phyloP scores from a whole-genome alignment of 495 filamentous ascomycete species.

The Immersiella caudata region DNA sequence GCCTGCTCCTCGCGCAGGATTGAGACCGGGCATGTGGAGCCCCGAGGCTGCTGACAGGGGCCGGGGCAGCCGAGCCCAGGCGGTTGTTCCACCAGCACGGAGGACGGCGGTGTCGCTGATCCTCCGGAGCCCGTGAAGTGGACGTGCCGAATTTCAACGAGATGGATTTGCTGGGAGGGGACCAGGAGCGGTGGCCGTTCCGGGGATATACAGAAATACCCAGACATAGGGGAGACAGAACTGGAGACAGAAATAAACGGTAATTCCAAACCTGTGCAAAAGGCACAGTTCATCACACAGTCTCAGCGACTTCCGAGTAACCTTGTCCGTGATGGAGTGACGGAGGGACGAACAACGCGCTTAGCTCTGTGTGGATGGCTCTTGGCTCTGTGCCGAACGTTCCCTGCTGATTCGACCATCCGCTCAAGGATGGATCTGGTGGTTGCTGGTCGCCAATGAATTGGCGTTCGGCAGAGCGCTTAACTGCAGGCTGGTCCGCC shows the following conservation, averaged over 20 bases:
- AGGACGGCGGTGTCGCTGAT: neutral
- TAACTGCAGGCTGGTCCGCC: constrained; percentile 19
- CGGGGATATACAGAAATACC: neutral
- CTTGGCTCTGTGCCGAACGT: neutral
- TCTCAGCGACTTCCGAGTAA: neutral
- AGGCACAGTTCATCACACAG: constrained; percentile 2
- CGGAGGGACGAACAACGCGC: neutral
- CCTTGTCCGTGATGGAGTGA: constrained; percentile 4
- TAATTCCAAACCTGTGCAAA: neutral
- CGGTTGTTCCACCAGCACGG: neutral
- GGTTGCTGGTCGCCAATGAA: constrained; percentile 11
- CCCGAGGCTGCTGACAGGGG: neutral
- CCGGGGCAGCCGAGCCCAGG: neutral
- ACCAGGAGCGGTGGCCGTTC: neutral
- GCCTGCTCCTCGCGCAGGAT: neutral
- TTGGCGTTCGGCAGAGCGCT: constrained; percentile 20
- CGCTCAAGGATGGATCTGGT: constrained; percentile 5
- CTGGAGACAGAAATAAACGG: neutral
- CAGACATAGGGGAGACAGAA: neutral
- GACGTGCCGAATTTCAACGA: neutral
- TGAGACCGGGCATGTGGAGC: neutral
- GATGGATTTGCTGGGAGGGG: neutral
- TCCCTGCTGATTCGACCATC: constrained; percentile 3
- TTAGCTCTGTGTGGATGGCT: neutral
- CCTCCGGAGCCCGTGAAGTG: neutral